Evolutionary conservation across 2,329 filamentous ascomycete species (phyloP), one percentile per base, ranked within the genome.

Genomic region (Rhynchosporium graminicola): DNA sequence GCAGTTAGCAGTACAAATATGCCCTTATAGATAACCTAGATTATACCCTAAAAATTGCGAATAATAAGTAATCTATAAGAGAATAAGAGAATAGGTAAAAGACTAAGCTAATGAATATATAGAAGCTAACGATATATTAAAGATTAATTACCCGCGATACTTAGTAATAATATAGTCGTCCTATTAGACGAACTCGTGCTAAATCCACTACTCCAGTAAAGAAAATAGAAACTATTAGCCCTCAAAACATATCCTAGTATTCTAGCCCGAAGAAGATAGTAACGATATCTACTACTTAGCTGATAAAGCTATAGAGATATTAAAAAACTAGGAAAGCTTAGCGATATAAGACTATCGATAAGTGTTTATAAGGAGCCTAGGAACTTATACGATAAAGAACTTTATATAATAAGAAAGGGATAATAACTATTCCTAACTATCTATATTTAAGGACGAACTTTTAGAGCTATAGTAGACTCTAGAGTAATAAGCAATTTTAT

Each of bases 131-230:
- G 20, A n/a, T 46, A 46, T n/a, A 3, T 46, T n/a, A n/a, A n/a
- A n/a, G n/a, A n/a, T n/a, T n/a, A n/a, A n/a, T n/a, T n/a, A n/a
- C n/a, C n/a, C n/a, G 12, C 20, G 7, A 46, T n/a, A 46, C 13
- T 13, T 6, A 20, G 2, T n/a, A 46, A 3, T 46, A n/a, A n/a
- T n/a, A 46, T 46, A 46, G 7, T 46, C n/a, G 13, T 46, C 20
- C 20, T 46, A 46, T 46, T 46, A 46, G 7, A 46, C 15, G 3
- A 3, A 15, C 43, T 7, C 20, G 20, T 20, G n/a, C n/a, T 38
- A 38, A 54, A n/a, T 54, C 20, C 40, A 38, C 40, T 54, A 54
- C 8, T 40, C 20, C 40, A 13, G 15, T 40, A 54, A 54, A 20
- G 20, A 13, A n/a, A 38, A 40, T 9, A n/a, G 1, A 38, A 40